Base-by-base conservation (phyloP, 192 early-diverging fungal genomes). In the Podila epigama region DNA sequence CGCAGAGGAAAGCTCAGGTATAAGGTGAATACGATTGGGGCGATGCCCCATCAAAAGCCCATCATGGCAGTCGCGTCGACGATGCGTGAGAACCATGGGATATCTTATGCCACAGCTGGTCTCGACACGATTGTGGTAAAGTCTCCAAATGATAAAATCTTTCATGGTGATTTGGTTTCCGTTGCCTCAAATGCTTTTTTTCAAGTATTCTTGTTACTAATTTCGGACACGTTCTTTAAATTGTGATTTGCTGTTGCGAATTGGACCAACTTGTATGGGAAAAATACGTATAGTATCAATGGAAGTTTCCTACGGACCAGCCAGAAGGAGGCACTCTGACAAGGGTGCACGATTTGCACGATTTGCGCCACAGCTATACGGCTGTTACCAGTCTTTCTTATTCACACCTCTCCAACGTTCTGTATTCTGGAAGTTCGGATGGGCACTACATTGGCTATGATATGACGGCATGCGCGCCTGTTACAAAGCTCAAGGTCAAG, bases 21-120 rank as follows among this genome's bases (percentile, higher is more conserved):
- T 39, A 58, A 33, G 13, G 27, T 63, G 5, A 16, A 56, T 20
- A 68, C 51, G 0, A 64, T 77, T 48, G 29, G 22, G 4, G 29
- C 60, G 4, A 60, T 28, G 39, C 39, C 73, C 11, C 73, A 77
- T 29, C 11, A 28, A 1, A 63, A 34, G 12, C 10, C 56, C 2
- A 77, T 77, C 39, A 2, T 37, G 29, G 20, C 51, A 16, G 56
- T 77, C 2, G 48, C 66, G 0, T 41, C 73, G 1, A 58, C 58
- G 8, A 63, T 62, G 56, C 6, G 60, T 20, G 60, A 68, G 9
- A 31, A 63, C 18, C 50, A 60, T 20, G n/a, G 34, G 16, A 51
- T 68, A 35, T 68, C 66, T 4, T 77, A 59, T 61, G 36, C 68
- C n/a, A 77, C 73, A 2, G 66, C 34, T 22, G 73, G 73, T 2